Base-by-base conservation (phyloP, 2,329 filamentous ascomycete genomes). In the Septoria linicola region DNA sequence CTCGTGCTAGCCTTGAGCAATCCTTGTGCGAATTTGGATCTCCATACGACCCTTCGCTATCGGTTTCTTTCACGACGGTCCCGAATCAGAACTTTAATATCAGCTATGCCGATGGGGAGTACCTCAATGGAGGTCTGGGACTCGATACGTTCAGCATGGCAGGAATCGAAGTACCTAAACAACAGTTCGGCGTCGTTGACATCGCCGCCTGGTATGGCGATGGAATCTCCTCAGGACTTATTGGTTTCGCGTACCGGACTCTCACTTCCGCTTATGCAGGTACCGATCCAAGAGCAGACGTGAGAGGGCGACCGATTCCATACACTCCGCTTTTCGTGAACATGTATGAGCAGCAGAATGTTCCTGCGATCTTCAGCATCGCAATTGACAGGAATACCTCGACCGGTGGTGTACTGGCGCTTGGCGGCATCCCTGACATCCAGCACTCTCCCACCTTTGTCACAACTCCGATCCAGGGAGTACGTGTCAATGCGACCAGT, bases 271-370 rank as follows among this genome's bases (percentile, higher is more conserved):
- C 72, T 20, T 70, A 66, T 47, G 20, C 47, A 6, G 69, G 69
- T 31, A 59, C 57, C 13, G 53, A 66, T 37, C 59, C 64, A 1
- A 51, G 41, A 14, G 13, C 41, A 10, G 60, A 66, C 37, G 41
- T 46, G n/a, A 23, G 57, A 57, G 50, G 61, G 49, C 45, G 34
- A 10, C 36, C 47, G 11, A 35, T 68, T 60, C 40, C 63, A 0
- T 81, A 81, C 65, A 70, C 74, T 45, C 75, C 78, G 0, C 59
- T 81, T n/a, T 73, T 81, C 57, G 75, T 70, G 6, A 76, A 68
- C 30, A 75, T 81, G 72, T 73, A 72, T 57, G 65, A 71, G 44
- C 60, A 73, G 23, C 68, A 72, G 17, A 59, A 72, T 10, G 71
- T 76, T 6, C 59, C 70, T 0, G 71, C 76, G 0, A 59, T 77